A percentile compares a stretch with the other conserved stretches of the same genome.
phyloP scores from a whole-genome alignment of 179 eudicot species.

The Vitellaria paradoxa region DNA sequence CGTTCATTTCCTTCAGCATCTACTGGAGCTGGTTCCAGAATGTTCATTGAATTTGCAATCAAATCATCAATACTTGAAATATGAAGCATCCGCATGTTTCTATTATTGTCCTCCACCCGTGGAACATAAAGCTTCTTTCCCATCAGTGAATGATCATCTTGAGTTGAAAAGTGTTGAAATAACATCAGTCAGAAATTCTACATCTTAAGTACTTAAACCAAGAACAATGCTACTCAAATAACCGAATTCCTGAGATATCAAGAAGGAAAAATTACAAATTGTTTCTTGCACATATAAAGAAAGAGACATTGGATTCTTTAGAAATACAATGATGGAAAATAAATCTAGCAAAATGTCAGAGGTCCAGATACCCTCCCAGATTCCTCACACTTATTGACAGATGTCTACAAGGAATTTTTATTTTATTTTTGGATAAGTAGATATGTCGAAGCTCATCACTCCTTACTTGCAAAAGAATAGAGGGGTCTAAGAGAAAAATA shows the following conservation, averaged over 20 bases:
- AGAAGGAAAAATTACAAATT: neutral
- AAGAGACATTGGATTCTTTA: neutral
- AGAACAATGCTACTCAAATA: neutral
- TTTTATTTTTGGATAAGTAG: no score
- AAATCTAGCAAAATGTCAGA: no score
- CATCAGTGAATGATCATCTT: slow-evolving; percentile 34
- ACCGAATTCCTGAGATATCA: neutral
- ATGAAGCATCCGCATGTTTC: slow-evolving; percentile 91
- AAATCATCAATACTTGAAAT: slow-evolving; percentile 69
- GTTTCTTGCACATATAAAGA: neutral
- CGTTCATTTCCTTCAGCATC: slow-evolving; percentile 78
- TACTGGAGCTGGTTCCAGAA: slow-evolving; percentile 79
- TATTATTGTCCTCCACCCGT: slow-evolving; percentile 89
- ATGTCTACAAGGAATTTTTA: neutral
- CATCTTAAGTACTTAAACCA: neutral
- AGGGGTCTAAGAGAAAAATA: neutral
- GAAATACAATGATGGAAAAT: neutral
- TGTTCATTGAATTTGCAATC: slow-evolving; percentile 88
- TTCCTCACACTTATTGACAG: neutral
- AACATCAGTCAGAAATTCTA: slow-evolving; percentile 10
- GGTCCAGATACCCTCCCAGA: neutral
- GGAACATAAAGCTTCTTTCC: slow-evolving; percentile 81
- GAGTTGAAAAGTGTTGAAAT: slow-evolving; percentile 19
- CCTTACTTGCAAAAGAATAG: neutral
- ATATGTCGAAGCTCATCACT: no score